Percentiles rank a stretch among this genome's conserved stretches.
Conservation (phyloP, 805 yeast species). For the Schizosaccharomyces osmophilus region DNA sequence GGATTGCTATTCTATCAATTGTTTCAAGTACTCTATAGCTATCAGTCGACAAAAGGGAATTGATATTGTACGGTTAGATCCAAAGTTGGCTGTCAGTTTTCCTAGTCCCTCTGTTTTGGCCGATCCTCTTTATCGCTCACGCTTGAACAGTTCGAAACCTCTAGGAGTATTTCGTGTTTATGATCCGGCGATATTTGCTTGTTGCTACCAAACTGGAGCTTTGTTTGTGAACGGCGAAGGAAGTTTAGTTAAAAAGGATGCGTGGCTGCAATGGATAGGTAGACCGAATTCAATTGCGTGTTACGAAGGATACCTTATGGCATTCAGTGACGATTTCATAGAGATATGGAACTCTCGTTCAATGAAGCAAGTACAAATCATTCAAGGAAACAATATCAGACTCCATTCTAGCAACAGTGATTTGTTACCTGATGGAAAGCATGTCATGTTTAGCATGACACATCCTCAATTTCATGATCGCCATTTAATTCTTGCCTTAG, state of each 20-base stretch:
- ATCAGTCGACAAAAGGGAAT: conserved; percentile 12
- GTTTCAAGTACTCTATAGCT: background rate
- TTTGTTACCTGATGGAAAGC: background rate
- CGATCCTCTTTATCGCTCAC: conserved; percentile 4
- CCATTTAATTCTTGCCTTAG: background rate
- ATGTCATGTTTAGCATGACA: background rate
- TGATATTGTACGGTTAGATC: conserved; percentile 36
- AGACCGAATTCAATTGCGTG: conserved; percentile 16
- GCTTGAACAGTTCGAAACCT: conserved; percentile 15
- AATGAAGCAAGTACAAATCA: conserved; percentile 29
- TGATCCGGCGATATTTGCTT: conserved; percentile 23
- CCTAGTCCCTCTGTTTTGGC: conserved; percentile 17
- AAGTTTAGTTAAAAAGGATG: conserved; percentile 14
- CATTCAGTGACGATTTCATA: conserved; percentile 39
- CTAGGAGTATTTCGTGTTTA: conserved; percentile 39
- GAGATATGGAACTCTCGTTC: conserved; percentile 41
- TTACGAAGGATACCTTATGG: conserved; percentile 23
- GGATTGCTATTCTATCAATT: background rate
- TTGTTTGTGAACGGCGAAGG: conserved; percentile 34
- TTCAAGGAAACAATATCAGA: conserved; percentile 41
- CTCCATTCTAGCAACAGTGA: background rate
- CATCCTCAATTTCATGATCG: background rate
- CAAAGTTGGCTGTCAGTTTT: conserved; percentile 28
- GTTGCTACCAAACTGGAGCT: conserved; percentile 50
- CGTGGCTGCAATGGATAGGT: conserved; percentile 20